Evolutionary conservation across 768 basidiomycete species (phyloP), one percentile per base, ranked within the genome.

Genomic region (Pisolithus sp.): DNA sequence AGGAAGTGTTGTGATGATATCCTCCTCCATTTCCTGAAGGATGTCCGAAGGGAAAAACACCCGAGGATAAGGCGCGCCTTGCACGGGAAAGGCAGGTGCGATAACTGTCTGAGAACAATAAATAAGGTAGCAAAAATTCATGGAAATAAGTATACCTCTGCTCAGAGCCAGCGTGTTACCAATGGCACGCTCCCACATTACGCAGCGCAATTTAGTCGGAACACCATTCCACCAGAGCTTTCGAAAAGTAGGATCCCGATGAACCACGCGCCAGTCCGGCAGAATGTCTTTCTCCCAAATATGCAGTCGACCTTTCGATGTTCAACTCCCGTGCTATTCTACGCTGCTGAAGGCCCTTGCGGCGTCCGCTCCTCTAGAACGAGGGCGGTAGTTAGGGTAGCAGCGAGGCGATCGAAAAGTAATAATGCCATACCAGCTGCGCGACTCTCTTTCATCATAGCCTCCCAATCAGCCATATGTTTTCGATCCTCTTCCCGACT

Each of bases 161-260:
- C 81, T 83, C 49, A 95, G 67, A 15, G 89, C 83, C 41, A 95
- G 73, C 23, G 81, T 73, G 62, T 95, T 95, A 7, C 93, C 93
- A 15, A 86, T 81, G n/a, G 86, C 89, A 48, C 76, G 76, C 64
- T 88, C 82, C 93, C 93, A 95, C 74, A 94, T 77, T 1, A 76
- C 64, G 4, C 87, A 85, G 30, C 93, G 79, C 50, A 91, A 67
- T 62, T 89, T 87, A 0, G 86, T 78, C 2, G 93, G 93, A 58
- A 93, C 88, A 3, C 93, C 93, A 28, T 75, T 75, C 91, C 91
- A 92, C 93, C 92, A 95, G 8, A 93, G 61, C 61, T 76, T 80
- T 30, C 85, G 79, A 48, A 93, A 69, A 9, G 68, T 67, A 0
- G 84, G 73, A 54, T 88, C 82, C 58, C 77, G 81, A 63, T 82